Base-by-base conservation (phyloP, 768 basidiomycete genomes). In the Tylopilus subfusipes region DNA sequence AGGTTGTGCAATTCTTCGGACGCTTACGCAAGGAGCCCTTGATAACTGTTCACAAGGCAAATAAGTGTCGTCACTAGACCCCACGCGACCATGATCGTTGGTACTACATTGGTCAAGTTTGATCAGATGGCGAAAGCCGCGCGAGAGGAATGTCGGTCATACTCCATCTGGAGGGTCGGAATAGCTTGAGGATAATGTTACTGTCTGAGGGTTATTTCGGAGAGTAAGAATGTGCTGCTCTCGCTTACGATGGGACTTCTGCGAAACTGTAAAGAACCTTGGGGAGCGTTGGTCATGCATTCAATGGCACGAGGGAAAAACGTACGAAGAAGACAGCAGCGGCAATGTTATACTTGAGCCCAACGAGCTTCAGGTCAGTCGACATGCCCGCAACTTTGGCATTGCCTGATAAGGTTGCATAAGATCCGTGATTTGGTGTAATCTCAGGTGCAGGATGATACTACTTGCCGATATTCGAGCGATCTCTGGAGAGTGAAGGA, bases 381-480 rank as follows among this genome's bases (percentile, higher is more conserved):
- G 70, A 63, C 76, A 79, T 72, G 18, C 77, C 77, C 9, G 78
- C 78, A 24, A 81, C 71, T 63, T 66, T 68, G 0, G 75, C 75
- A 58, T 76, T 76, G 44, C 75, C 75, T 76, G 33, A 40, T 25
- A 38, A n/a, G 18, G 21, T 21, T 10, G 25, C 13, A 11, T 59
- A 8, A 62, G 57, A 29, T 1, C 14, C 9, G 5, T 25, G 34
- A 24, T 18, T 22, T 6, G 8, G 18, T 39, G 9, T 25, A 21
- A 24, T 16, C 38, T 39, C 38, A 18, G 19, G 27, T 18, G 12
- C 1, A 30, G 12, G 30, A 54, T 25, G 30, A 27, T 39, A 68
- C 69, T 39, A 68, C 69, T 68, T 62, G 53, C 77, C 78, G 42
- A 79, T 64, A 61, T 78, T 80, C 43, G 75, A 65, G 19, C 78